Conservation (phyloP, 768 basidiomycete species). For the Lactarius akahatsu region DNA sequence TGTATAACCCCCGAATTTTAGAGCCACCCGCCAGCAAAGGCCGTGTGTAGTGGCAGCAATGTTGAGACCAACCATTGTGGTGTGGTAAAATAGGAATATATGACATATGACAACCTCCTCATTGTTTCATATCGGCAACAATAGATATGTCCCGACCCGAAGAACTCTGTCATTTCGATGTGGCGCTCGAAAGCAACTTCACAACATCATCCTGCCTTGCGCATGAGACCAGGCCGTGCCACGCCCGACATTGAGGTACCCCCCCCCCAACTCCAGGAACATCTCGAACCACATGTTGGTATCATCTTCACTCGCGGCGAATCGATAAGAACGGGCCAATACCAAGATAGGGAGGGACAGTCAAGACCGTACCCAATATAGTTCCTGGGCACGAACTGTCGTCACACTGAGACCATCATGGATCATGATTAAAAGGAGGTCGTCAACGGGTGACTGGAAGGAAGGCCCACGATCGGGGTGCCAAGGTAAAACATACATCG, state of each 20-base stretch:
- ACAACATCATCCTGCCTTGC: constrained; percentile 17
- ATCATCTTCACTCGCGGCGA: constrained; percentile 43
- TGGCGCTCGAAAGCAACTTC: background rate
- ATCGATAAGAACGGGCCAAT: constrained; percentile 7
- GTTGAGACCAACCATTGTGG: background rate
- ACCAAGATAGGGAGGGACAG: constrained; percentile 1
- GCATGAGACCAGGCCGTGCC: constrained; percentile 13
- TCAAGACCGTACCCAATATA: constrained; percentile 54
- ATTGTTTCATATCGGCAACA: constrained; percentile 20
- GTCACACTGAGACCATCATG: constrained; percentile 77
- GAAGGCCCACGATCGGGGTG: constrained; percentile 11
- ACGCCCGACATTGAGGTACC: constrained; percentile 9
- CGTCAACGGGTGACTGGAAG: background rate
- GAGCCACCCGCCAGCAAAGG: background rate
- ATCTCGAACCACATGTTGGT: constrained; percentile 68
- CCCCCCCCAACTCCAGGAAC: constrained; percentile 40
- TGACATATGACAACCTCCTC: constrained; percentile 7
- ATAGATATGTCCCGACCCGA: background rate
- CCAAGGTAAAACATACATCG: constrained; percentile 52
- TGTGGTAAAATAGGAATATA: background rate
- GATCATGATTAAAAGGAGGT: constrained; percentile 46
- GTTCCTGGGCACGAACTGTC: constrained; percentile 65
- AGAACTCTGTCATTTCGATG: background rate
- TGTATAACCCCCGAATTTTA: background rate
- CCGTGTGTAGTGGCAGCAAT: background rate